Evolutionary conservation across 768 basidiomycete species (phyloP).

Genomic region (Boletus rex-veris): DNA sequence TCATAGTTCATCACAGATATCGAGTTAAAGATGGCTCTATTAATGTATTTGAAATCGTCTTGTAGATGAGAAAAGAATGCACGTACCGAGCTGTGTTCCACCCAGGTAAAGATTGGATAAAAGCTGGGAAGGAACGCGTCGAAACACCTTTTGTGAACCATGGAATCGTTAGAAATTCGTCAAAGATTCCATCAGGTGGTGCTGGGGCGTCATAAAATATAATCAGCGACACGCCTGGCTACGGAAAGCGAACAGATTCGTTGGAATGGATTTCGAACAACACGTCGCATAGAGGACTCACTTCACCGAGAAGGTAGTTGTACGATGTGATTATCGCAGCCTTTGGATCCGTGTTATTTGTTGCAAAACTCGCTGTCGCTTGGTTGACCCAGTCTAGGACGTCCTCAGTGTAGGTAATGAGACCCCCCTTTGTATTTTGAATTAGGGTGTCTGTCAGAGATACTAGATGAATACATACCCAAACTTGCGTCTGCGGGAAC

Average conservation of each 20-base stretch:
- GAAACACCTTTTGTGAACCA: slow-evolving; percentile 1
- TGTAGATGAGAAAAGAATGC: not conserved
- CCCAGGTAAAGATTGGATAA: slow-evolving; percentile 6
- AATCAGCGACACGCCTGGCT: slow-evolving; percentile 26
- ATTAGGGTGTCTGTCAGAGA: not conserved
- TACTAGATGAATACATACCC: slow-evolving; percentile 41
- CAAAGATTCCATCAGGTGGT: slow-evolving; percentile 19
- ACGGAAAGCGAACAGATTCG: not conserved
- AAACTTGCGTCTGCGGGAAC: slow-evolving; percentile 53
- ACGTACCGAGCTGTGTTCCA: slow-evolving; percentile 2
- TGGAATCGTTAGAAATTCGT: slow-evolving; percentile 24
- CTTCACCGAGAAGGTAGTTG: slow-evolving; percentile 21
- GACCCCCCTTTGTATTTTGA: slow-evolving; percentile 43
- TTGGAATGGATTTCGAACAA: not conserved
- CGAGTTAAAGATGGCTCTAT: slow-evolving; percentile 7
- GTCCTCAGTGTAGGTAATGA: slow-evolving; percentile 30
- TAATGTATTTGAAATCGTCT: not conserved
- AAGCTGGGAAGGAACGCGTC: slow-evolving; percentile 13
- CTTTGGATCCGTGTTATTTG: slow-evolving; percentile 20
- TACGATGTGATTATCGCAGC: slow-evolving; percentile 42
- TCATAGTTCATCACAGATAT: slow-evolving; percentile 6
- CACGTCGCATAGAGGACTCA: not conserved
- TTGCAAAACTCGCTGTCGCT: slow-evolving; percentile 22
- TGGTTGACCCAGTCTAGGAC: slow-evolving; percentile 10
- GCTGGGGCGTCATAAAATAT: slow-evolving; percentile 54